Evolutionary conservation across 805 yeast species (phyloP).

Genomic region (Jamesozyma rosinii): DNA sequence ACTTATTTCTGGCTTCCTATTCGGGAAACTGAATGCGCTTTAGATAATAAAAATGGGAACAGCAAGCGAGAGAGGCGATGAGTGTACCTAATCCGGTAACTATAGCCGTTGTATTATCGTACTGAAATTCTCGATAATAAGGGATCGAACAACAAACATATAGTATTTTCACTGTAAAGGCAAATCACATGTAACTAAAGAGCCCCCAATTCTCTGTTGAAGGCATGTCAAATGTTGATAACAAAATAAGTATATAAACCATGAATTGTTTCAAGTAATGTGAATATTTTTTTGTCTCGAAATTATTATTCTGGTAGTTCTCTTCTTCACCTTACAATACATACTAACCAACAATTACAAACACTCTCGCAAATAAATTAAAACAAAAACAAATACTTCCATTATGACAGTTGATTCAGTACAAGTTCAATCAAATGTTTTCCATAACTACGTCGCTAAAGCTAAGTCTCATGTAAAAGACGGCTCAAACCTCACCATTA

Average conservation of each 20-base stretch:
- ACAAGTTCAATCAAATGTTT: constrained; percentile 31
- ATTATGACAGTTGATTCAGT: constrained; percentile 8
- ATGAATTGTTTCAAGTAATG: not conserved
- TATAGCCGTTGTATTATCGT: not conserved
- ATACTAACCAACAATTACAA: no score
- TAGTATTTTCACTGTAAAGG: no score
- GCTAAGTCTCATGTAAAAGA: constrained; percentile 34
- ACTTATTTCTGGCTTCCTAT: not conserved
- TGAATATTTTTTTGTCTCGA: not conserved
- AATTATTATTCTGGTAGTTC: no score
- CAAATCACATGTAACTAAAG: no score
- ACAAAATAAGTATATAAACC: not conserved
- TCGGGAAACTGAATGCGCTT: not conserved
- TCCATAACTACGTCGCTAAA: constrained; percentile 36
- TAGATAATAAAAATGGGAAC: no score
- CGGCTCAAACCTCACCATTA: constrained; percentile 37
- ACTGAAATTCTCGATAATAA: no score
- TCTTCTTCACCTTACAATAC: no score
- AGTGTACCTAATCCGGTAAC: not conserved
- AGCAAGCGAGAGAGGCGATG: not conserved
- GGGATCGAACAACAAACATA: no score
- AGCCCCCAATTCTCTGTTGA: no score
- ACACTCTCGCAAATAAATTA: no score
- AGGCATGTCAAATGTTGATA: no score
- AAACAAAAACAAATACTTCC: no score